A percentile compares a stretch with the other conserved stretches of the same genome.
Conservation (phyloP, 805 yeast species). For the Kodamaea kaohsiungensis region DNA sequence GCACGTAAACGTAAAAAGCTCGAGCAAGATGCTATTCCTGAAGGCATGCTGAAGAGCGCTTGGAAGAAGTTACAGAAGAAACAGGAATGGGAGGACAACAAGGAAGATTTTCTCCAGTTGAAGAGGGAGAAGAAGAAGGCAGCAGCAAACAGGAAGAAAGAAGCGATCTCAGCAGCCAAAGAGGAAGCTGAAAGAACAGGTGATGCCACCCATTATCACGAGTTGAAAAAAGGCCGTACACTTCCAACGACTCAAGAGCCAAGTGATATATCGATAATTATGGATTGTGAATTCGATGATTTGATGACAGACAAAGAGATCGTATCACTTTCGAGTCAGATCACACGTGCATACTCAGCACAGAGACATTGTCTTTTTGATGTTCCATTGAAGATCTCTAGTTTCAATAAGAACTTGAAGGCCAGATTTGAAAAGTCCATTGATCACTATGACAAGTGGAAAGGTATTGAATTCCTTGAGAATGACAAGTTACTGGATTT, state of each 20-base stretch:
- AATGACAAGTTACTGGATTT: slow-evolving; percentile 31
- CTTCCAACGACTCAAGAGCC: slow-evolving; percentile 47
- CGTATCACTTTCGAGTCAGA: slow-evolving; percentile 73
- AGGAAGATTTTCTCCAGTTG: slow-evolving; percentile 59
- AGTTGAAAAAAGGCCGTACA: slow-evolving; percentile 28
- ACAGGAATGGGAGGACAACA: slow-evolving; percentile 60
- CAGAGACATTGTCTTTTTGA: slow-evolving; percentile 61
- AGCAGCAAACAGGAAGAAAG: slow-evolving; percentile 29
- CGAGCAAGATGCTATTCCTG: slow-evolving; percentile 52
- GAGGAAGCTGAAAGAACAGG: slow-evolving; percentile 22
- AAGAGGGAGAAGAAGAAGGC: slow-evolving; percentile 54
- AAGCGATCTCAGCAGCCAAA: slow-evolving; percentile 15
- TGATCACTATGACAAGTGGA: slow-evolving; percentile 66
- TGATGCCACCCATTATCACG: slow-evolving; percentile 27
- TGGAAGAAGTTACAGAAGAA: slow-evolving; percentile 73
- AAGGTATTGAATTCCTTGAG: slow-evolving; percentile 52
- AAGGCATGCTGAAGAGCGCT: slow-evolving; percentile 83
- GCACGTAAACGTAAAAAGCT: slow-evolving; percentile 10
- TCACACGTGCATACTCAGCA: slow-evolving; percentile 79
- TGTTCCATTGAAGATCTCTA: slow-evolving; percentile 60
- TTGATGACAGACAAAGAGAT: slow-evolving; percentile 76
- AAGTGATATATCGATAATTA: slow-evolving; percentile 55
- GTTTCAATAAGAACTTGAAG: slow-evolving; percentile 66
- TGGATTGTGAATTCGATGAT: slow-evolving; percentile 92
- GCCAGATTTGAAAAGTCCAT: slow-evolving; percentile 67